These are phyloP conservation scores for Hypsizygus ulmarius DNA, from an alignment of 1,284 basidiomycete species.

Conservation along the genomic window DNA sequence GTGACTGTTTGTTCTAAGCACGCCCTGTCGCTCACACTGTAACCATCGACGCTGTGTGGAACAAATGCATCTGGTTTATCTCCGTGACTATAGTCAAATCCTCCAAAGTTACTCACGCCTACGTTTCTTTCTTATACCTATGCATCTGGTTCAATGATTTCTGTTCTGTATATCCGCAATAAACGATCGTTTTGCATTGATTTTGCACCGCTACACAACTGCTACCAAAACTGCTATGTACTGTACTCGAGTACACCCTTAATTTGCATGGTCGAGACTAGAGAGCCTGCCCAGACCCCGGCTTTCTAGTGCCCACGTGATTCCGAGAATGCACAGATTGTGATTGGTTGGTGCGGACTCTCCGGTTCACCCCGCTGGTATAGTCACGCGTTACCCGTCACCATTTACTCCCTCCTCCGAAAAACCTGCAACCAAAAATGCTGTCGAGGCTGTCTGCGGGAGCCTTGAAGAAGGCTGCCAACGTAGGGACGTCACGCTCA, in stretches of 20 bases:
- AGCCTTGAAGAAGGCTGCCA: constrained; percentile 55
- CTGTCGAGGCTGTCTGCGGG: constrained; percentile 72
- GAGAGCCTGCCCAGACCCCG: not conserved
- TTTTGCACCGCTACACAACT: too few species aligned
- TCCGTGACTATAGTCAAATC: too few species aligned
- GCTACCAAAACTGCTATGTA: too few species aligned
- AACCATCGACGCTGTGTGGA: too few species aligned
- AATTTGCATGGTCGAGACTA: not conserved
- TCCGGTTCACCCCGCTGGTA: constrained; percentile 39
- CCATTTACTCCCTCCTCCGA: constrained; percentile 33
- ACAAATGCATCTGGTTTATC: too few species aligned
- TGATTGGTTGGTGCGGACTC: constrained; percentile 31
- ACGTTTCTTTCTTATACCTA: not conserved
- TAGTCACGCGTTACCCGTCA: constrained; percentile 37
- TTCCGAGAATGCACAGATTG: constrained; percentile 21
- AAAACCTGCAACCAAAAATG: constrained; percentile 58
- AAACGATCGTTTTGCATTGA: not conserved
- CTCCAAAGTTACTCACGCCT: not conserved
- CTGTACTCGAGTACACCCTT: too few species aligned
- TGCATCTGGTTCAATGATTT: not conserved
- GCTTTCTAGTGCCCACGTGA: constrained; percentile 20
- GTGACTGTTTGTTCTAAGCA: constrained; percentile 65
- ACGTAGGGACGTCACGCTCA: constrained; percentile 40
- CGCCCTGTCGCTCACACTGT: not conserved
- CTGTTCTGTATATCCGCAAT: not conserved